Base-by-base conservation (phyloP, 805 yeast species). In the Starmerella etchellsii region DNA sequence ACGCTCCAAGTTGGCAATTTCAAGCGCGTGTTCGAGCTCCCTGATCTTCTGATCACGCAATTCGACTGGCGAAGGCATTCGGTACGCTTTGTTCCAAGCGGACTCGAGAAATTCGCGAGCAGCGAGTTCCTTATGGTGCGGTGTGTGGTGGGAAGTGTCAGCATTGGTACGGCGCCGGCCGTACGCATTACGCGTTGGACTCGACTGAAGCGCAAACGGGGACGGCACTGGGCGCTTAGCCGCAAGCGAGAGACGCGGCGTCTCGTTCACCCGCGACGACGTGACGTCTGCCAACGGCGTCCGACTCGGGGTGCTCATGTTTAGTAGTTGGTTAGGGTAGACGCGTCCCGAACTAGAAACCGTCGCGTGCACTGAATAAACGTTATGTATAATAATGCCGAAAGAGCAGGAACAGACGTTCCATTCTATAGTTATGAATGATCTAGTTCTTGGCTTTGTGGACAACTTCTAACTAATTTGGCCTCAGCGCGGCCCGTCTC, bases 1-100 rank as follows among this genome's bases (percentile, higher is more conserved):
- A n/a, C n/a, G n/a, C n/a, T 47, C 51, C 16, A 47, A 31, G 29
- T 47, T 47, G 16, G 47, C 49, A 21, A 47, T 45, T 11, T 44
- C 51, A 9, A 47, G 28, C 7, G 34, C 34, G 5, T 30, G 41
- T 20, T 26, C 31, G 14, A 42, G 36, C 5, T 31, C 34, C 3
- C 24, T 15, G 16, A 25, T 21, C 22, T 41, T 34, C 15, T 28
- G 24, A 8, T 23, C 24, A n/a, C 24, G 20, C 11, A 40, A 30
- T 9, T 25, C 31, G 31, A 26, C 23, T 3, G 4, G 2, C 32
- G 31, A 18, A 29, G 35, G 37, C 13, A 28, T 4, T 11, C 11
- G 2, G 36, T 24, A 24, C 5, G 16, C 22, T 5, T 16, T 18
- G n/a, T 18, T 24, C 47, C 47, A 43, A 21, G 36, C n/a, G 7